phyloP scores from a whole-genome alignment of 2,329 filamentous ascomycete genomes.

The Epichloe bromicola region DNA sequence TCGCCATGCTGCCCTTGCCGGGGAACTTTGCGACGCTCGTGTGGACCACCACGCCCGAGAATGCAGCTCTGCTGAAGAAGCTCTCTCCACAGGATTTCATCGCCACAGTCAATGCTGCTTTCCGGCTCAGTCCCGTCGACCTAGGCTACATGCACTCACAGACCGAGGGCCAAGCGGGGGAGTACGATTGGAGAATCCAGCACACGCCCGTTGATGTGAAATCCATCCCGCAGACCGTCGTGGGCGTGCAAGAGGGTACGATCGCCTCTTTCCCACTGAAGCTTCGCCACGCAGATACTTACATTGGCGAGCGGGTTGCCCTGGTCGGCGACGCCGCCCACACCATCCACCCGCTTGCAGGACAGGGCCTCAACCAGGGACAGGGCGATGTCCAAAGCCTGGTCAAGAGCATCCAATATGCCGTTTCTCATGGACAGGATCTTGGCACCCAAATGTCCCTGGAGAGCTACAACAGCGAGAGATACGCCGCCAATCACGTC shows the following conservation, averaged over 20 bases:
- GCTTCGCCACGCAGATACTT: slow-evolving; percentile 87
- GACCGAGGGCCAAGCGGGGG: slow-evolving; percentile 47
- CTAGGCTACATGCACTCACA: slow-evolving; percentile 68
- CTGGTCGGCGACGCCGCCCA: slow-evolving; percentile 92
- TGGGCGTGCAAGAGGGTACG: slow-evolving; percentile 62
- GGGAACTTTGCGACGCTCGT: slow-evolving; percentile 75
- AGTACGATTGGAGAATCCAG: slow-evolving; percentile 70
- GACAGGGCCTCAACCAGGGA: slow-evolving; percentile 88
- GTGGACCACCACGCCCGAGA: slow-evolving; percentile 80
- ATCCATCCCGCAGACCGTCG: slow-evolving; percentile 51
- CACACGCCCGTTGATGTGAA: slow-evolving; percentile 47
- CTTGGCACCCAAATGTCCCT: slow-evolving; percentile 67
- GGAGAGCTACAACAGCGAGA: slow-evolving; percentile 67
- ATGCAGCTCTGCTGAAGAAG: slow-evolving; percentile 67
- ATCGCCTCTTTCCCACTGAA: slow-evolving; percentile 85
- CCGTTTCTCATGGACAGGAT: slow-evolving; percentile 74
- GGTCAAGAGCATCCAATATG: slow-evolving; percentile 58
- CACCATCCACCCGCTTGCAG: slow-evolving; percentile 85
- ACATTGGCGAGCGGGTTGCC: slow-evolving; percentile 79
- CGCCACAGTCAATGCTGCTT: slow-evolving; percentile 86
- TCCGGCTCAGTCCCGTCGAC: slow-evolving; percentile 68
- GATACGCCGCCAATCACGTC: slow-evolving; percentile 71
- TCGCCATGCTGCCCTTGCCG: slow-evolving; percentile 83
- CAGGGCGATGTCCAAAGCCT: slow-evolving; percentile 79
- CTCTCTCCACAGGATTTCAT: slow-evolving; percentile 61